Base-by-base conservation (phyloP, 169 alveolate species). In the Eimeria acervulina region DNA sequence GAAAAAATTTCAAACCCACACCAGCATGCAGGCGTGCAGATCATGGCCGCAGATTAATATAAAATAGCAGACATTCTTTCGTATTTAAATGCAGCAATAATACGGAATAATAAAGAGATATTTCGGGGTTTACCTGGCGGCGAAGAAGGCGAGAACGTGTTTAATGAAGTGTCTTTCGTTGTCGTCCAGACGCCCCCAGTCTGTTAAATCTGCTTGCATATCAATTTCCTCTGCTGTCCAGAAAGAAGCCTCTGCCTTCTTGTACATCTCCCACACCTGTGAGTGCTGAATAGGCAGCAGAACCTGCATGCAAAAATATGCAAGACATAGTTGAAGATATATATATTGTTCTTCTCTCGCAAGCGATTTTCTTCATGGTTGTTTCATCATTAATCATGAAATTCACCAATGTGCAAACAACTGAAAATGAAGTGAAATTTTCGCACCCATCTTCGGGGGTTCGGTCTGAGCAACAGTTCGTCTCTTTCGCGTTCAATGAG, bases 211-310 rank as follows among this genome's bases (percentile, higher is more conserved):
- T 85, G 98, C 98, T 36, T 98, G 97, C 72, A 99, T 97, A 97
- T 99, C 99, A 61, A 99, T 99, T 96, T 99, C 99, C 89, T 99
- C 99, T 4, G 99, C 99, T 4, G 99, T 99, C 99, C 99, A 99
- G 96, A 99, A 99, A 31, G 99, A 98, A 19, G 99, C 99, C 97
- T 98, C 99, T 55, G 99, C 99, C 97, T 99, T 98, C 98, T 99
- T 99, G 98, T 99, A 99, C 99, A 98, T 96, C 31, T 95, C 93
- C 97, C 97, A 95, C 19, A 95, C 59, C 17, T 44, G 94, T 42
- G 61, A 59, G 90, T 95, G 87, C 44, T 38, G 74, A 36, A 90
- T 95, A 28, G 97, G 95, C 42, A 95, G 31, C 72, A 95, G 28
- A 38, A 90, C 97, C 97, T 95, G 89, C 1, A 47, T 7, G 12